Evolutionary conservation across 106 monocot genomes (phyloP).

Genomic region (Dactylorhiza incarnata): DNA sequence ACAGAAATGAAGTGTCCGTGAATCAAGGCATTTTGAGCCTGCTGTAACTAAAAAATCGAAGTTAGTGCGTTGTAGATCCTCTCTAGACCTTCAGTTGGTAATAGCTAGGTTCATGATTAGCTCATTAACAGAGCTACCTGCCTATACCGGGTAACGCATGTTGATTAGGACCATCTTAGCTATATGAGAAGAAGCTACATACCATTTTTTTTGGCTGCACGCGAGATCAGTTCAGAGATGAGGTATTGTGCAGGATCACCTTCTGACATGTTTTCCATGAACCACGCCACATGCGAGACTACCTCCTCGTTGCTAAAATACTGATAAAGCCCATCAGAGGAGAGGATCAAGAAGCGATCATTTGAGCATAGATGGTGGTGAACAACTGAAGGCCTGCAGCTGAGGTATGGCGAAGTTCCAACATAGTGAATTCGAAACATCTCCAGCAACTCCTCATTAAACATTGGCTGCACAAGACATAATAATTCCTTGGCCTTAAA

Average conservation of each 20-base stretch:
- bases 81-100: background rate
- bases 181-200: background rate
- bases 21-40: background rate
- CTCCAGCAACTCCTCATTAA: slow-evolving; percentile 84
- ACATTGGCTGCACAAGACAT: slow-evolving; percentile 50
- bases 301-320: slow-evolving; percentile 99
- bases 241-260: slow-evolving; percentile 99
- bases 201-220: slow-evolving; percentile 97
- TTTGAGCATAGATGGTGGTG: slow-evolving; percentile 74
- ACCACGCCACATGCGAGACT: slow-evolving; percentile 89
- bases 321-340: slow-evolving; percentile 96
- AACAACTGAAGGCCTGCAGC: slow-evolving; percentile 73
- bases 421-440: slow-evolving; percentile 86
- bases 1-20: background rate
- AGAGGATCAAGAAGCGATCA: slow-evolving; percentile 75
- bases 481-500: no score
- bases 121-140: background rate
- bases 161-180: background rate
- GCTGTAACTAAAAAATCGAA: no score
- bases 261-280: slow-evolving; percentile 87
- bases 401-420: slow-evolving; percentile 68
- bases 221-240: slow-evolving; percentile 74
- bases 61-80: background rate
- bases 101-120: background rate
- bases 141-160: background rate